Percentiles rank a stretch among this genome's conserved stretches.
These are phyloP conservation scores for Candida xyloterini DNA, from an alignment of 805 yeast species.

Conservation along the genomic window DNA sequence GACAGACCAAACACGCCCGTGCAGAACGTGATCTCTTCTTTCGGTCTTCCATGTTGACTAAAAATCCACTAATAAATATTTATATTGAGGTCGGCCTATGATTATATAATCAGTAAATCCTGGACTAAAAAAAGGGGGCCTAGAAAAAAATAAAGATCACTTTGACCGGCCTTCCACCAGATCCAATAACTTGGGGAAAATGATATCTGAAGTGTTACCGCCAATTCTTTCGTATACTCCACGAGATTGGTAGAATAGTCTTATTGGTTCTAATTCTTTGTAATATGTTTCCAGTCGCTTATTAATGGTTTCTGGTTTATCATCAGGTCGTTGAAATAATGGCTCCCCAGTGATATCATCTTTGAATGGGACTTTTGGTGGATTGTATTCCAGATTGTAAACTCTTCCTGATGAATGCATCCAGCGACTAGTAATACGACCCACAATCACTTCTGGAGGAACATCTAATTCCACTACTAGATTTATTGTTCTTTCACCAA, in stretches of 20 bases:
- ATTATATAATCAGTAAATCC: not conserved
- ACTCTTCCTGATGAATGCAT: conserved; percentile 88
- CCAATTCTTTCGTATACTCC: conserved; percentile 54
- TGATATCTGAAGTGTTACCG: conserved; percentile 82
- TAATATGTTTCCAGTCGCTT: conserved; percentile 64
- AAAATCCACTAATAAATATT: not conserved
- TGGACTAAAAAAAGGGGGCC: not conserved
- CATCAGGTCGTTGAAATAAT: conserved; percentile 76
- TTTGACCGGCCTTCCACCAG: conserved; percentile 28
- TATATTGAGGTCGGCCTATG: not conserved
- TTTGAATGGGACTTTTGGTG: conserved; percentile 75
- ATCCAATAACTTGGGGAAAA: conserved; percentile 64
- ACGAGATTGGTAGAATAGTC: conserved; percentile 50
- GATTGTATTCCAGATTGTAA: conserved; percentile 82
- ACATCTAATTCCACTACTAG: conserved; percentile 85
- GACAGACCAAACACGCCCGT: conserved; percentile 75
- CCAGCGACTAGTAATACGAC: conserved; percentile 81
- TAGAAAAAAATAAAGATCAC: too few species aligned
- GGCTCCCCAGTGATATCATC: conserved; percentile 93
- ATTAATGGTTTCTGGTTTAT: conserved; percentile 69
- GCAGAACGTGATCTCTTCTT: conserved; percentile 57
- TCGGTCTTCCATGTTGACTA: conserved; percentile 1
- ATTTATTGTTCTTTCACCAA: conserved; percentile 47
- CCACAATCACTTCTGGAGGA: conserved; percentile 77
- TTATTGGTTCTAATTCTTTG: conserved; percentile 58